phyloP scores from a whole-genome alignment of 2,329 filamentous ascomycete genomes.

The Fusarium pseudoanthophilum region DNA sequence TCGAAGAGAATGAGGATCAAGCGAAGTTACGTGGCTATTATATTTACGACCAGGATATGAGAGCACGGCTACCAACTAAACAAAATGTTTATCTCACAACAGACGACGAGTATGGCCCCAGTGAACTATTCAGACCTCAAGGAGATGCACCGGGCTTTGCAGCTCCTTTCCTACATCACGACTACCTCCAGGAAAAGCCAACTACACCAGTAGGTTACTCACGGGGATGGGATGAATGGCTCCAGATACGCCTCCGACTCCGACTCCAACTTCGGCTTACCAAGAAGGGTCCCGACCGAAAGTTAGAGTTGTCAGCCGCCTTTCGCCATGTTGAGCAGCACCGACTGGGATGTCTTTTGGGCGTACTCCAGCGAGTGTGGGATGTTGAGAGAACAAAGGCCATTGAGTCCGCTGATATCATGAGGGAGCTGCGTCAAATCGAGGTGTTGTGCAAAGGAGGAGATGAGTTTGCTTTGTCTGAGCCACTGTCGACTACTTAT shows the following conservation, averaged over 20 bases:
- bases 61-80: background rate
- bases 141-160: background rate
- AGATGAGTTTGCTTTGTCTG: background rate
- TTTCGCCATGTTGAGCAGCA: conserved; percentile 26
- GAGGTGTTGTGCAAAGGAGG: conserved; percentile 23
- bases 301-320: background rate
- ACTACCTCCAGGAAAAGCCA: conserved; percentile 15
- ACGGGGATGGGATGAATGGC: conserved; percentile 31
- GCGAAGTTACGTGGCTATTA: background rate
- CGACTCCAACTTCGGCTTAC: conserved; percentile 7
- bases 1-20: background rate
- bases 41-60: conserved; percentile 14
- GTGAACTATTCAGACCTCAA: conserved; percentile 1
- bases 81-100: conserved; percentile 27
- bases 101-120: conserved; percentile 20
- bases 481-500: conserved; percentile 13
- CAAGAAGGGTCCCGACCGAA: background rate
- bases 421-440: conserved; percentile 8
- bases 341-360: conserved; percentile 7
- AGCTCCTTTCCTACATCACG: conserved; percentile 8
- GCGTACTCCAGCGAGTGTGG: conserved; percentile 20
- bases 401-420: background rate
- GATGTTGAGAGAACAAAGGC: background rate
- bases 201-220: background rate
- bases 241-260: conserved; percentile 12